These are phyloP conservation scores for Populus tomentosa DNA, from an alignment of 441 rosid species.

Conservation along the genomic window DNA sequence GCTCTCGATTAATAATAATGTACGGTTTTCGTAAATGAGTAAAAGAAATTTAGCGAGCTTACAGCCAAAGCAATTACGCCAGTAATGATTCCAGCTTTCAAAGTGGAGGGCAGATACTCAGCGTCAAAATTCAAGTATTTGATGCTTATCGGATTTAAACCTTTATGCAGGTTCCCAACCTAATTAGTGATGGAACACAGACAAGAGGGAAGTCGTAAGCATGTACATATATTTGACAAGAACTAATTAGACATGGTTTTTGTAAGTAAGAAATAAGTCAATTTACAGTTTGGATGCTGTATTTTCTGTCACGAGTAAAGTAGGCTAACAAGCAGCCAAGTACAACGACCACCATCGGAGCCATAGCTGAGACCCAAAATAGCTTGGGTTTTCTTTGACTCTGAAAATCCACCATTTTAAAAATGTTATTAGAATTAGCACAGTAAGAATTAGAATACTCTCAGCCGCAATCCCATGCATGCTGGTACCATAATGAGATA, in stretches of 20 bases:
- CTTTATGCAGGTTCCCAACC: constrained; percentile 79
- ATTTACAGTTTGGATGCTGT: constrained; percentile 65
- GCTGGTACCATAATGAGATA: no score
- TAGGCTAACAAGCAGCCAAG: constrained; percentile 70
- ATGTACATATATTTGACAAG: no score
- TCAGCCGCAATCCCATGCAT: no score
- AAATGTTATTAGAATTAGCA: neutral
- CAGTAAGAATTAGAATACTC: no score
- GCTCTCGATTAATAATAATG: no score
- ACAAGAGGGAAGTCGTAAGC: neutral
- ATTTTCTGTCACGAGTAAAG: constrained; percentile 44
- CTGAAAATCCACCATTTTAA: constrained; percentile 31
- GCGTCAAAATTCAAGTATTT: constrained; percentile 47
- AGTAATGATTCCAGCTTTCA: constrained; percentile 67
- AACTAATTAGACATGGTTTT: no score
- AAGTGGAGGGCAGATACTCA: constrained; percentile 40
- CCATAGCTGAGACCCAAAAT: constrained; percentile 87
- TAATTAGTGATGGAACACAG: constrained; percentile 9
- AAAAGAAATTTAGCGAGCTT: constrained; percentile 20
- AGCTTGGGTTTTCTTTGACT: constrained; percentile 59
- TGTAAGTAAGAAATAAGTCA: neutral
- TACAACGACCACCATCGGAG: constrained; percentile 70
- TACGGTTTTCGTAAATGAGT: neutral
- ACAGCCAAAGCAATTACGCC: constrained; percentile 74
- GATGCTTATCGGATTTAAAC: constrained; percentile 71